Percentiles rank a stretch among this genome's conserved stretches.
These are phyloP conservation scores for Colletotrichum viniferum DNA, from an alignment of 2,329 filamentous ascomycete species.

Conservation along the genomic window DNA sequence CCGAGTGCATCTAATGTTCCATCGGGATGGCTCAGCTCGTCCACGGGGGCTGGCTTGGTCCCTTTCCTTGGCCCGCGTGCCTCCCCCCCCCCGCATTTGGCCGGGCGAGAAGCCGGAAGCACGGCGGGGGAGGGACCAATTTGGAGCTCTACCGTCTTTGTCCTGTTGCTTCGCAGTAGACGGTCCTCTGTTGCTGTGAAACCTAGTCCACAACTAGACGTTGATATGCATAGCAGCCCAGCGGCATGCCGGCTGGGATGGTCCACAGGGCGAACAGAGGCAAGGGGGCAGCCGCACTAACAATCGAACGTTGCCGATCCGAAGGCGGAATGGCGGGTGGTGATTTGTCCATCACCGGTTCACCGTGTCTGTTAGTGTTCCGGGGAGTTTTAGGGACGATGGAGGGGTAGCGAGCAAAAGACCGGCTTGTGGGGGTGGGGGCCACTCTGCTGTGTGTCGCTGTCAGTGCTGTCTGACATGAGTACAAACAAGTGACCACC, in stretches of 20 bases:
- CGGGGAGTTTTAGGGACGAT: background rate
- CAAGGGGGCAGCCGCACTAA: background rate
- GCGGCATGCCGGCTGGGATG: background rate
- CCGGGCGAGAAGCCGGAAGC: background rate
- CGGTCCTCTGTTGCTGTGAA: background rate
- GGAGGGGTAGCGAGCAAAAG: background rate
- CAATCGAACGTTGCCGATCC: background rate
- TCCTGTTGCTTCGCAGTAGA: background rate
- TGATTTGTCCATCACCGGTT: background rate
- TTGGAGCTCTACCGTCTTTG: background rate
- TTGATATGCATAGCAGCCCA: background rate
- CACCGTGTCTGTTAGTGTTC: background rate
- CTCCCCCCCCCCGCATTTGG: constrained; percentile 4
- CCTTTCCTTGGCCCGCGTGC: background rate
- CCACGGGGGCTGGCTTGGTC: background rate
- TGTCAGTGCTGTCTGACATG: background rate
- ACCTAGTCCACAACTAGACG: background rate
- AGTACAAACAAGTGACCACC: background rate
- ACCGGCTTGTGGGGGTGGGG: constrained; percentile 16
- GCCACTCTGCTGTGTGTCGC: background rate
- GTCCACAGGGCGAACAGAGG: background rate
- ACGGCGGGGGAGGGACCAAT: constrained; percentile 1
- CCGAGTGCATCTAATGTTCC: background rate
- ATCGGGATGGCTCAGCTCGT: background rate
- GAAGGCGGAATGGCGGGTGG: background rate